A percentile compares a stretch with the other conserved stretches of the same genome.
Evolutionary conservation across 2,329 filamentous ascomycete species (phyloP).

Genomic region (Talaromyces pinophilus): DNA sequence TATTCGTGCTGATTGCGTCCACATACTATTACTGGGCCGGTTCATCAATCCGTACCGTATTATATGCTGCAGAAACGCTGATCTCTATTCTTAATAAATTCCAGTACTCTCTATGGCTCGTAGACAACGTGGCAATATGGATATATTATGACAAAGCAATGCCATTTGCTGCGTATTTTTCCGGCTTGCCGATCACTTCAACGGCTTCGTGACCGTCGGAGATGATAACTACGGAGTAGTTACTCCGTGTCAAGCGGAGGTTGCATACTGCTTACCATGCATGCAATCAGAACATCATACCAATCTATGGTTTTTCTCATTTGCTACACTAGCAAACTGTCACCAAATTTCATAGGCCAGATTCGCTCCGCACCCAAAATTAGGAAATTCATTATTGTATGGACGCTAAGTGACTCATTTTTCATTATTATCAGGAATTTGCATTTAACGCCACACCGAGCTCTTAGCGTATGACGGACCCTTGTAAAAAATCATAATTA

Average conservation of each 20-base stretch:
- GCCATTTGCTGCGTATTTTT: not conserved
- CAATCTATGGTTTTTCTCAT: not conserved
- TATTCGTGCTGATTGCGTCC: not conserved
- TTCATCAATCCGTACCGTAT: not conserved
- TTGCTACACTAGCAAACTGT: not conserved
- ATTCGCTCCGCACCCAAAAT: not conserved
- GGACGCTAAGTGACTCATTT: not conserved
- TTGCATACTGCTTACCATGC: not conserved
- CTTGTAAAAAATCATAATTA: not conserved
- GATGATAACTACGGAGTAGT: not conserved
- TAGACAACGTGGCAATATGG: not conserved
- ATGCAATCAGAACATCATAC: not conserved
- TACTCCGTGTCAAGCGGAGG: not conserved
- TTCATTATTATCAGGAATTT: not conserved
- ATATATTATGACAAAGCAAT: constrained; percentile 3
- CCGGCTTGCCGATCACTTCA: constrained; percentile 1
- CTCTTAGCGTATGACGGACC: not conserved
- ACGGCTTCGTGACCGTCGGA: not conserved
- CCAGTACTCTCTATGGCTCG: not conserved
- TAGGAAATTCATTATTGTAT: not conserved
- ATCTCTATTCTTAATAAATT: not conserved
- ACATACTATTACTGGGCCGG: not conserved
- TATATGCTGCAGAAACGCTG: not conserved
- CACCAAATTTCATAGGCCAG: not conserved
- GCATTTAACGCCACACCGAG: not conserved